Conservation (phyloP, 257 asterid genomes). For the Solanum piurae region DNA sequence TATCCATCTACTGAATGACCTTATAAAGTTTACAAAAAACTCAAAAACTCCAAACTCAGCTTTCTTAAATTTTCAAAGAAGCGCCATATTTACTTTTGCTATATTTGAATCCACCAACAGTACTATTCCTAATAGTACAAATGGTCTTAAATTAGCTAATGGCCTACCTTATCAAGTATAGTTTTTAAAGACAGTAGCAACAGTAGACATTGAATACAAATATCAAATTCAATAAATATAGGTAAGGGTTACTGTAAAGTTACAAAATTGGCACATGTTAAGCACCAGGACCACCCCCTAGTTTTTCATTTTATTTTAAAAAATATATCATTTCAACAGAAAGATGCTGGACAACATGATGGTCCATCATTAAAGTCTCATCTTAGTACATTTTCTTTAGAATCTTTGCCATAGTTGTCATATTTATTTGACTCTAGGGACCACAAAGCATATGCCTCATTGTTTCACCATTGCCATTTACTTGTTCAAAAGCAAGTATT, state of each 20-base stretch:
- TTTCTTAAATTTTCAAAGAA: not conserved
- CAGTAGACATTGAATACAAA: not conserved
- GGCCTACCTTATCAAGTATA: not conserved
- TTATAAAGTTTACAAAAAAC: not conserved
- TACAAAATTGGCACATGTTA: not conserved
- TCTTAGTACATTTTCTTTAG: not conserved
- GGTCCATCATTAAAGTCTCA: not conserved
- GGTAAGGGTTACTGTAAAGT: not conserved
- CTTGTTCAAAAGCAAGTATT: not conserved
- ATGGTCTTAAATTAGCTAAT: not conserved
- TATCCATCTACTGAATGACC: not conserved
- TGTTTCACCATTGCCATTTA: not conserved
- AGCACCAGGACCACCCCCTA: not conserved
- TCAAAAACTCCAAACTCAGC: not conserved
- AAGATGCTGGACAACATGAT: not conserved
- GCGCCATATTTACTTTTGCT: not conserved
- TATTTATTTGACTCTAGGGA: not conserved
- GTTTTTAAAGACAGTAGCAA: not conserved
- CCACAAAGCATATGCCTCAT: not conserved
- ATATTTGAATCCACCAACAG: not conserved
- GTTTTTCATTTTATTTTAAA: not conserved
- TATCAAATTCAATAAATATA: not conserved
- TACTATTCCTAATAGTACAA: not conserved
- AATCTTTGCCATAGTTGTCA: not conserved
- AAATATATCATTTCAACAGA: not conserved